Conservation (phyloP, 1,284 basidiomycete species). For the Phellopilus nigrolimitatus region DNA sequence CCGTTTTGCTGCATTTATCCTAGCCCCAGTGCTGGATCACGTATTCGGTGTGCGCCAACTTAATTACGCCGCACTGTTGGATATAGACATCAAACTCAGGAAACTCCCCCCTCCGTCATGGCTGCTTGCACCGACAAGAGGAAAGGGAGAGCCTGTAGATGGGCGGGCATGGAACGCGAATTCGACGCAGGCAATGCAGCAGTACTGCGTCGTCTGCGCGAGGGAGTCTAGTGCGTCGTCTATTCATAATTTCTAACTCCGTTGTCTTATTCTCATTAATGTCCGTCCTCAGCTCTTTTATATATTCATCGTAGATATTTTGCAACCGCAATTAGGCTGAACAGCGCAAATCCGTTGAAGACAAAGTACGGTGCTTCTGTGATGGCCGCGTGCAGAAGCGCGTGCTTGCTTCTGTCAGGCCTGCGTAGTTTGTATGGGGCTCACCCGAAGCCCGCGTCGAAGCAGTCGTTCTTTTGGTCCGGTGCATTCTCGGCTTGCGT, state of each 20-base stretch:
- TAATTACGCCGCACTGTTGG: constrained; percentile 38
- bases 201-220: constrained; percentile 37
- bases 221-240: constrained; percentile 39
- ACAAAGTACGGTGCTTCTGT: constrained; percentile 47
- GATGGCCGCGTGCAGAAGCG: constrained; percentile 40
- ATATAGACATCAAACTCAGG: constrained; percentile 43
- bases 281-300: constrained; percentile 37
- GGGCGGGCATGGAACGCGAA: constrained; percentile 36
- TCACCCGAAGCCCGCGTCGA: constrained; percentile 33
- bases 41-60: constrained; percentile 36
- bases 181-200: constrained; percentile 38
- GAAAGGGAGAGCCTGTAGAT: constrained; percentile 26
- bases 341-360: constrained; percentile 36
- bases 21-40: constrained; percentile 40
- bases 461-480: constrained; percentile 51
- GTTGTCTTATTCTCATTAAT: constrained; percentile 3
- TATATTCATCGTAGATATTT: constrained; percentile 51
- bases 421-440: constrained; percentile 36
- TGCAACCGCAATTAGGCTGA: constrained; percentile 40
- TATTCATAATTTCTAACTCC: neutral
- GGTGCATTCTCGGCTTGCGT: constrained; percentile 47
- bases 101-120: constrained; percentile 40
- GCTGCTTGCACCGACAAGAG: constrained; percentile 31
- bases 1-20: constrained; percentile 41
- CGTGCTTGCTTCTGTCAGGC: constrained; percentile 37